These are phyloP conservation scores for Saturnispora quitensis DNA, from an alignment of 805 yeast genomes.

Conservation along the genomic window DNA sequence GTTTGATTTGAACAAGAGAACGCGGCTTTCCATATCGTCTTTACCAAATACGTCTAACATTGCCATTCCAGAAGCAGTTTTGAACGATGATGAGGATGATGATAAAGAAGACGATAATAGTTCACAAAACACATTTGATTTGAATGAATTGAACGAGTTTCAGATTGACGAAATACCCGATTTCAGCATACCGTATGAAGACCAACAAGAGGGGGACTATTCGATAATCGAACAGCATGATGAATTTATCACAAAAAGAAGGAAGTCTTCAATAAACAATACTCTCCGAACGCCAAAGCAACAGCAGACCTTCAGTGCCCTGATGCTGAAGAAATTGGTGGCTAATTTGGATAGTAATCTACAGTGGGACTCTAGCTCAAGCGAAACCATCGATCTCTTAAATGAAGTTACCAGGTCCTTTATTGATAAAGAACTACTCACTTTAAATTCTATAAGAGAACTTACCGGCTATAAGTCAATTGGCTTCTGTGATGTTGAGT, in stretches of 20 bases:
- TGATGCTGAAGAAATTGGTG: conserved; percentile 3
- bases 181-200: not conserved
- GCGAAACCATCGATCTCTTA: not conserved
- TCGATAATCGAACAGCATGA: not conserved
- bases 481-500: not conserved
- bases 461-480: not conserved
- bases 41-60: conserved; percentile 23
- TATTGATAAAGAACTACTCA: not conserved
- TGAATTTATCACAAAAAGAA: not conserved
- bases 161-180: not conserved
- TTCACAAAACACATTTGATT: conserved; percentile 10
- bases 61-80: conserved; percentile 29
- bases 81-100: conserved; percentile 15
- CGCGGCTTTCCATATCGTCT: conserved; percentile 21
- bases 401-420: not conserved
- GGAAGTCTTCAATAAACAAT: conserved; percentile 3
- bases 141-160: conserved; percentile 10
- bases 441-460: not conserved
- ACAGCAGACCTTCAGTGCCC: not conserved
- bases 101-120: not conserved
- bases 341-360: not conserved
- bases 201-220: not conserved
- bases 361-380: not conserved
- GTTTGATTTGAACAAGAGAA: conserved; percentile 13
- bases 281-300: not conserved